phyloP scores from a whole-genome alignment of 1,284 basidiomycete genomes.

The Rugosomyces carneus region DNA sequence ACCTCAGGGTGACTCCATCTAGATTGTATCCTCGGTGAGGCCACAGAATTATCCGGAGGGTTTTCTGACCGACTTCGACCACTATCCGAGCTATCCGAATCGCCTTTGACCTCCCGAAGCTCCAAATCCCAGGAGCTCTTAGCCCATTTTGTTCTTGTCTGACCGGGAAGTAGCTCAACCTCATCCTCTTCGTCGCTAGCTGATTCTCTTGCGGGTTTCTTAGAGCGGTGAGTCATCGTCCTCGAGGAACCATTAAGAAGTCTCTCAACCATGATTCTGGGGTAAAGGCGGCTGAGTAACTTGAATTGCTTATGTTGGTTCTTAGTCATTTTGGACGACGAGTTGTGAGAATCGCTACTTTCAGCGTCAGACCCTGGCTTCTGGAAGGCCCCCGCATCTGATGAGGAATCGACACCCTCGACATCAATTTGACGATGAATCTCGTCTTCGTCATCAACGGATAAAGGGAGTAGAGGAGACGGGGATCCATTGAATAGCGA shows the following conservation, averaged over 20 bases:
- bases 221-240: conserved; percentile 6
- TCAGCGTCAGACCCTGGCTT: conserved; percentile 4
- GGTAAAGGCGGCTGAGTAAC: conserved; percentile 38
- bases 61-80: not conserved
- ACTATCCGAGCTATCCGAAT: conserved; percentile 41
- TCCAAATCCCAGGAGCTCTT: conserved; percentile 20
- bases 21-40: not conserved
- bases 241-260: conserved; percentile 16
- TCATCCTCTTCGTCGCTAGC: conserved; percentile 28
- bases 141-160: conserved; percentile 31
- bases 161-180: conserved; percentile 33
- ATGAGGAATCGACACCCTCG: not conserved
- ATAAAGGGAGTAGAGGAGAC: not conserved
- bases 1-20: conserved; percentile 11
- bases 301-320: conserved; percentile 26
- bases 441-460: not conserved
- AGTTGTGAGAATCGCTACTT: not conserved
- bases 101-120: conserved; percentile 36
- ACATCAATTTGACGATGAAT: not conserved
- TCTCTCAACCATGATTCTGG: conserved; percentile 35
- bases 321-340: not conserved
- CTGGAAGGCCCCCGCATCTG: not conserved
- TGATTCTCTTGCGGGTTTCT: conserved; percentile 9
- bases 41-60: not conserved
- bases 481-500: not conserved